phyloP scores from a whole-genome alignment of 2,329 filamentous ascomycete species.

The Diaporthe amygdali region DNA sequence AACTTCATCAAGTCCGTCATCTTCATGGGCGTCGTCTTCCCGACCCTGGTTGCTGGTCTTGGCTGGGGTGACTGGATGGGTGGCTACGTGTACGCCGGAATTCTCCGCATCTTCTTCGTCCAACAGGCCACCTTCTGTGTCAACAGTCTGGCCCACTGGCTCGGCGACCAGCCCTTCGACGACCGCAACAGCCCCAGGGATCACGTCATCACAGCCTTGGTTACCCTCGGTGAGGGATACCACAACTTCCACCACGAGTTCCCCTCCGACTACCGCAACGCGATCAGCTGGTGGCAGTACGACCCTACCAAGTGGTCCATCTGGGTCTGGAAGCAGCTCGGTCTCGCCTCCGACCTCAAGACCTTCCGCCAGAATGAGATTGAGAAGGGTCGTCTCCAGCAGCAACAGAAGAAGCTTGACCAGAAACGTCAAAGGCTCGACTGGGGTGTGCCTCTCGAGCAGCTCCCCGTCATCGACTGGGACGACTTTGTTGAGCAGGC shows the following conservation, averaged over 20 bases:
- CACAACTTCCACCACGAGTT: constrained; percentile 98
- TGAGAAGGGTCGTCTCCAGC: constrained; percentile 88
- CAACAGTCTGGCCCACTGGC: constrained; percentile 90
- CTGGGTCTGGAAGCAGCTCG: constrained; percentile 82
- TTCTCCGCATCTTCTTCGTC: constrained; percentile 86
- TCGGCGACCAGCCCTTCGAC: constrained; percentile 90
- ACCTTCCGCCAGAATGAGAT: constrained; percentile 92
- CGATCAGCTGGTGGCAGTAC: constrained; percentile 90
- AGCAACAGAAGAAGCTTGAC: constrained; percentile 91
- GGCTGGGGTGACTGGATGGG: constrained; percentile 83
- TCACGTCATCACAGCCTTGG: constrained; percentile 83
- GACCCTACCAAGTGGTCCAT: constrained; percentile 93
- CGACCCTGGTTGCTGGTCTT: constrained; percentile 76
- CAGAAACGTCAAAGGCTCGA: constrained; percentile 82
- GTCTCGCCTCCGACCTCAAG: constrained; percentile 86
- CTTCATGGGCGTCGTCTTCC: constrained; percentile 78
- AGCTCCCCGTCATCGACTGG: constrained; percentile 85
- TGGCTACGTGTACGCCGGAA: constrained; percentile 84
- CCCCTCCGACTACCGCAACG: constrained; percentile 91
- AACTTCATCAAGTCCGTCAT: constrained; percentile 84
- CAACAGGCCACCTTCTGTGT: constrained; percentile 94
- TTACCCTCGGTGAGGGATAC: constrained; percentile 85
- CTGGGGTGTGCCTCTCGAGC: constrained; percentile 85
- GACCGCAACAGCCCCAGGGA: constrained; percentile 91
- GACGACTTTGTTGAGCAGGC: constrained; percentile 82